Evolutionary conservation across 2,329 filamentous ascomycete genomes (phyloP).

Genomic region (Xylariomycetidae sp.): DNA sequence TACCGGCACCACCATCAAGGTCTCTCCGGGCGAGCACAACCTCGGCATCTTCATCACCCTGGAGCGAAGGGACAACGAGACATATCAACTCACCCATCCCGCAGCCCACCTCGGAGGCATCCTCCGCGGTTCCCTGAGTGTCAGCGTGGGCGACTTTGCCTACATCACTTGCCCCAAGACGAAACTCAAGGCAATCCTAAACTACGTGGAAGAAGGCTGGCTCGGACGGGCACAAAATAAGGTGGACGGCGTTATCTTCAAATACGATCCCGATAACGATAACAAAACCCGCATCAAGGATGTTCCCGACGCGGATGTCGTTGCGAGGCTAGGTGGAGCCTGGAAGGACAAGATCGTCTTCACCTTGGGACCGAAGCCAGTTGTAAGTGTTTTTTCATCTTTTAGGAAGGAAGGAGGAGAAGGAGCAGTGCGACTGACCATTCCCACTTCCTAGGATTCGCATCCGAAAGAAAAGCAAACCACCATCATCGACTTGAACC

Average conservation of each 20-base stretch:
- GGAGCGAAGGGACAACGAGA: constrained; percentile 73
- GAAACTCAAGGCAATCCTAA: constrained; percentile 82
- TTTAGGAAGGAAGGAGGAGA: neutral
- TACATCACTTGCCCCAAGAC: constrained; percentile 88
- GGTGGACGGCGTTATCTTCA: constrained; percentile 86
- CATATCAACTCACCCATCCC: constrained; percentile 92
- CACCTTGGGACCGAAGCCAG: constrained; percentile 51
- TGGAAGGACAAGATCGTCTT: constrained; percentile 72
- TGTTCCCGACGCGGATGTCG: constrained; percentile 75
- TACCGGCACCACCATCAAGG: constrained; percentile 89
- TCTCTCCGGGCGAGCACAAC: constrained; percentile 88
- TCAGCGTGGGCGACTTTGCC: constrained; percentile 85
- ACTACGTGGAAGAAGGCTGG: constrained; percentile 95
- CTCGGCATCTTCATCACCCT: constrained; percentile 91
- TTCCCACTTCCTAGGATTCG: constrained; percentile 28
- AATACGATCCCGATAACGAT: constrained; percentile 82
- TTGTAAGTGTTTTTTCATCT: constrained; percentile 44
- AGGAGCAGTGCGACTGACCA: constrained; percentile 8
- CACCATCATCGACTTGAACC: constrained; percentile 82
- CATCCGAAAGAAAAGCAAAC: constrained; percentile 54
- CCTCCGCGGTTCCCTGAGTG: constrained; percentile 76
- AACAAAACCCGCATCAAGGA: constrained; percentile 74
- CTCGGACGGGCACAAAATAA: constrained; percentile 86
- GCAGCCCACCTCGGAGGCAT: constrained; percentile 88
- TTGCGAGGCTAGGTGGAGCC: constrained; percentile 74